Evolutionary conservation across 2,329 filamentous ascomycete genomes (phyloP).

Genomic region (Leptodontidium sp.): DNA sequence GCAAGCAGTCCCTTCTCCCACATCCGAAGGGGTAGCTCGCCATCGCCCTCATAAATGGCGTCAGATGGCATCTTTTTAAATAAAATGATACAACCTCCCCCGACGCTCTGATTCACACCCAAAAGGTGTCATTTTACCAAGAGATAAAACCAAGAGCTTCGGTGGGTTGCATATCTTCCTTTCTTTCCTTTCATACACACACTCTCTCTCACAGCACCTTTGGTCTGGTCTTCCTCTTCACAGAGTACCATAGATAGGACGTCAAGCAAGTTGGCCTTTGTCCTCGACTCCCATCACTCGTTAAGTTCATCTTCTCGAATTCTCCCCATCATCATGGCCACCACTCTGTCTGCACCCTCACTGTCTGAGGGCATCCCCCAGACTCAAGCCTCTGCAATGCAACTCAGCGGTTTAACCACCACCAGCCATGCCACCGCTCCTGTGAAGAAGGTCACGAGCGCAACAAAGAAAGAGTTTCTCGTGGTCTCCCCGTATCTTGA

Average conservation of each 20-base stretch:
- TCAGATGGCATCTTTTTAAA: constrained; percentile 33
- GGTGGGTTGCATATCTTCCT: constrained; percentile 11
- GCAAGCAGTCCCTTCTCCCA: not conserved
- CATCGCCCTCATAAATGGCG: constrained; percentile 31
- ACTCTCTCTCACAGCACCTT: not conserved
- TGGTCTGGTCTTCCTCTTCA: constrained; percentile 5
- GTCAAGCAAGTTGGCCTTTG: not conserved
- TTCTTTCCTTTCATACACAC: not conserved
- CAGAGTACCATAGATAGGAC: not conserved
- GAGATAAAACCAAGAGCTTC: constrained; percentile 20
- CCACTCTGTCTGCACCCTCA: not conserved
- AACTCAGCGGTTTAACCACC: constrained; percentile 6
- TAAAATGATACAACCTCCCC: constrained; percentile 36
- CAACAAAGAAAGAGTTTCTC: constrained; percentile 52
- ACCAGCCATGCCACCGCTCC: not conserved
- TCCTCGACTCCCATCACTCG: not conserved
- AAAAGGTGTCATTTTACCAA: constrained; percentile 13
- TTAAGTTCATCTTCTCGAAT: not conserved
- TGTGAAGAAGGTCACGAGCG: not conserved
- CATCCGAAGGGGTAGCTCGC: constrained; percentile 27
- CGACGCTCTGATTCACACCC: constrained; percentile 16
- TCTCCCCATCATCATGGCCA: not conserved
- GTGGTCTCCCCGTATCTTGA: constrained; percentile 81
- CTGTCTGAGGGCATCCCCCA: constrained; percentile 1
- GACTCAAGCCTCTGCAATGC: not conserved